Evolutionary conservation across 768 basidiomycete species (phyloP), one percentile per base, ranked within the genome.

Genomic region (Boletus patriciae): DNA sequence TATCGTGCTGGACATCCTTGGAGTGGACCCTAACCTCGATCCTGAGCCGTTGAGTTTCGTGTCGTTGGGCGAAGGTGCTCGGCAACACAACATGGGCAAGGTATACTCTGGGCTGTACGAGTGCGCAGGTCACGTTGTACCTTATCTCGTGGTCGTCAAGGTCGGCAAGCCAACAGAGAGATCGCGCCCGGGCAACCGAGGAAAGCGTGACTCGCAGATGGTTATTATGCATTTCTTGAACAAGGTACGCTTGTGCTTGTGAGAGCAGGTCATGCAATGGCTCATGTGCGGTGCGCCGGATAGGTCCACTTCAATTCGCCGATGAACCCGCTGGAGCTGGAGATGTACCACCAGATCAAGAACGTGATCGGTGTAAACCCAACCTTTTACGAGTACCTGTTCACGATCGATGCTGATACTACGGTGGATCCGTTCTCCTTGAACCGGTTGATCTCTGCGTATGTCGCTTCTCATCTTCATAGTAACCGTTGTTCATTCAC

Each of bases 281-380:
- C 52, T 62, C 34, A 68, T 4, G 3, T 6, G 16, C 16, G 25
- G 55, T 21, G 2, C 6, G 3, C 13, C 43, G 50, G 4, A 25
- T 57, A 94, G 92, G 97, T 98, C 44, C 97, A 98, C 74, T 98
- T 96, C 74, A 92, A 95, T 71, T 74, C 92, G 21, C 88, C 94
- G 0, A 98, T 99, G 97, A 92, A 90, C 66, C 97, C 97, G 1
- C 75, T 96, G 59, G 97, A 99, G 75, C 76, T 99, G 51, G 97
- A 99, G 77, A 96, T 99, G 78, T 98, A 94, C 69, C 97, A 98
- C 71, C 97, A 99, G 74, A 94, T 98, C 81, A 94, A 98, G 83
- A 99, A 99, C 67, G 94, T 98, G 52, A 98, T 99, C 65, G 97
- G 97, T 73, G 94, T 99, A 67, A 97, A 99, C 74, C 97, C 96